Evolutionary conservation across 2,329 filamentous ascomycete species (phyloP).

Genomic region (Colletotrichum limetticola): DNA sequence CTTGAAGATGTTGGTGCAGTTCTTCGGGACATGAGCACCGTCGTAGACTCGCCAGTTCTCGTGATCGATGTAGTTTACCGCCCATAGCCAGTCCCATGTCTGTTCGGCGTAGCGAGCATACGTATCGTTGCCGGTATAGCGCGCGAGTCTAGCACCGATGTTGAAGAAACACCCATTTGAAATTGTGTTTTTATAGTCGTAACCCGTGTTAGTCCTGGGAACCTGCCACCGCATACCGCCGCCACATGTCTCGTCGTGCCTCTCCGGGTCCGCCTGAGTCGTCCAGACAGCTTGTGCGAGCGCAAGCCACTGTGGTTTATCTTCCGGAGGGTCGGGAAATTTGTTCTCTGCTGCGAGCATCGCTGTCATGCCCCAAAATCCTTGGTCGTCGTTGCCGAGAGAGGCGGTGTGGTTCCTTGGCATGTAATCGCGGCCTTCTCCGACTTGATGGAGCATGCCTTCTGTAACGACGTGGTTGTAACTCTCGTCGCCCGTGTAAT

Average conservation of each 20-base stretch:
- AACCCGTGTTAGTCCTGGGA: slow-evolving; percentile 77
- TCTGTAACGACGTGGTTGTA: slow-evolving; percentile 67
- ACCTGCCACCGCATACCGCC: slow-evolving; percentile 81
- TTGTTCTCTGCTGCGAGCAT: slow-evolving; percentile 69
- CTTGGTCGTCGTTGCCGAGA: slow-evolving; percentile 73
- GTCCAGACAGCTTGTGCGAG: slow-evolving; percentile 74
- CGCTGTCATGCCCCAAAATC: slow-evolving; percentile 73
- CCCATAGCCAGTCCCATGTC: slow-evolving; percentile 69
- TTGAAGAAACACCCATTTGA: slow-evolving; percentile 74
- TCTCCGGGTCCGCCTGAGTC: slow-evolving; percentile 62
- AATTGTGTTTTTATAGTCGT: slow-evolving; percentile 77
- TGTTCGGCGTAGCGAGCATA: slow-evolving; percentile 73
- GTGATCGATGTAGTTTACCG: slow-evolving; percentile 61
- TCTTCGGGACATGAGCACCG: slow-evolving; percentile 59
- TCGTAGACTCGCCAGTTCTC: slow-evolving; percentile 69
- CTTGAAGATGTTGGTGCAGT: slow-evolving; percentile 64
- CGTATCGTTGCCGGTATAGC: slow-evolving; percentile 74
- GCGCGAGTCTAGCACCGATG: slow-evolving; percentile 74
- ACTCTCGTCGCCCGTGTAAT: slow-evolving; percentile 66
- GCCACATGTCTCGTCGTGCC: slow-evolving; percentile 66
- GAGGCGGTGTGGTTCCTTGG: slow-evolving; percentile 62
- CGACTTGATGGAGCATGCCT: slow-evolving; percentile 63
- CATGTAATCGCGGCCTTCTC: slow-evolving; percentile 65
- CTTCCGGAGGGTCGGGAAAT: slow-evolving; percentile 64
- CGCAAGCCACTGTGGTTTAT: slow-evolving; percentile 63